Base-by-base conservation (phyloP, 768 basidiomycete genomes). In the Collybiopsis luxurians region DNA sequence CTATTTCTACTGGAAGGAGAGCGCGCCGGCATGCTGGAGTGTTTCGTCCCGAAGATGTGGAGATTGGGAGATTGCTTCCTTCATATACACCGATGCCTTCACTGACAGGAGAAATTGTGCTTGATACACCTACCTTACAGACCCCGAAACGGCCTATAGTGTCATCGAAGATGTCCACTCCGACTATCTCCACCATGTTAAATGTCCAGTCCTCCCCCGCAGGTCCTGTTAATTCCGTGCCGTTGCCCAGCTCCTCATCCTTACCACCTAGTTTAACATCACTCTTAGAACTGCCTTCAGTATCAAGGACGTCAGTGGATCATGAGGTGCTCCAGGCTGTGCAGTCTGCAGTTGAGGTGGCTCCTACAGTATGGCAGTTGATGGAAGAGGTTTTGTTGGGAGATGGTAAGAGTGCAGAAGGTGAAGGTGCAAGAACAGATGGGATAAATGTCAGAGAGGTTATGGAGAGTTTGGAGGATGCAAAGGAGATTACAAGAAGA, bases 21-120 rank as follows among this genome's bases (percentile, higher is more conserved):
- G 79, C 83, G 21, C 79, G 94, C 43, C 79, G 95, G 36, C 90
- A 96, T 68, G 95, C 91, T 4, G 95, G 95, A n/a, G 96, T 94
- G 3, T 98, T 96, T 73, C 96, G 95, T 60, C 86, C 81, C 24
- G 89, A 92, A 66, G 95, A 97, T 67, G 89, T 96, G 5, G 88
- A 96, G 66, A 85, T 91, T 50, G 95, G 95, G 39, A 92, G 87
- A 70, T 77, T 82, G 54, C 68, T 91, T 50, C 88, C 90, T 7
- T 87, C 86, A n/a, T 82, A 82, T 60, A 80, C 84, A 44, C 69
- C 75, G 13, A 61, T 76, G 7, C 74, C 78, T 38, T 64, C 63
- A 30, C 65, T 68, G 53, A 63, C 70, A 12, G 70, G 75, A 53
- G 75, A 77, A 23, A 63, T 77, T 26, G 70, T 71, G 19, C 66